Evolutionary conservation across 2,329 filamentous ascomycete species (phyloP).

Genomic region (Camptophora hylomeconis): DNA sequence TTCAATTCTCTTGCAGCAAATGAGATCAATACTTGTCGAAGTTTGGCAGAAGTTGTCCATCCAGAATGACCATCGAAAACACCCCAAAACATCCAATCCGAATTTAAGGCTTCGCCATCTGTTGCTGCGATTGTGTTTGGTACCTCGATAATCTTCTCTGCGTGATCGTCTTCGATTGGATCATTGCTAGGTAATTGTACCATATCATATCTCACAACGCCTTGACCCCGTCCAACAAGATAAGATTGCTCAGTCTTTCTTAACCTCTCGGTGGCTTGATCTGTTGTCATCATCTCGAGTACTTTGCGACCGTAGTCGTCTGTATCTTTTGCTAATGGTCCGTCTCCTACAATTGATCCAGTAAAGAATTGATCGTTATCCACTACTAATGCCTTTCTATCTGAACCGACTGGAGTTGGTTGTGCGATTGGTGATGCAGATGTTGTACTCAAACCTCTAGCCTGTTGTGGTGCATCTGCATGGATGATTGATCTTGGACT

Average conservation of each 20-base stretch:
- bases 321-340: slow-evolving; percentile 75
- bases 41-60: slow-evolving; percentile 94
- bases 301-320: slow-evolving; percentile 75
- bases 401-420: slow-evolving; percentile 23
- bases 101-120: slow-evolving; percentile 43
- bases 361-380: slow-evolving; percentile 85
- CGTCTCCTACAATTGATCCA: slow-evolving; percentile 70
- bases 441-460: slow-evolving; percentile 11
- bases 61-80: slow-evolving; percentile 96
- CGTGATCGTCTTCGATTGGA: slow-evolving; percentile 95
- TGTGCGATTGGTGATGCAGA: slow-evolving; percentile 8
- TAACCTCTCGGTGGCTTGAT: slow-evolving; percentile 83
- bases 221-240: slow-evolving; percentile 73
- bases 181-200: slow-evolving; percentile 93
- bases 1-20: slow-evolving; percentile 91
- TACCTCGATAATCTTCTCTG: slow-evolving; percentile 93
- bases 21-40: slow-evolving; percentile 81
- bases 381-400: slow-evolving; percentile 62
- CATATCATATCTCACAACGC: slow-evolving; percentile 87
- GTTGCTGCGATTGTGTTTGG: slow-evolving; percentile 46
- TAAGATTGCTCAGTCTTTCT: slow-evolving; percentile 86
- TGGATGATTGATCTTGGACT: too few species aligned
- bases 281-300: slow-evolving; percentile 90
- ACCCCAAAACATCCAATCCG: slow-evolving; percentile 99
- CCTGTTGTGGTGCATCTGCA: slow-evolving; percentile 7